Base-by-base conservation (phyloP, 139 green algal genomes). In the Penium margaritaceum region DNA sequence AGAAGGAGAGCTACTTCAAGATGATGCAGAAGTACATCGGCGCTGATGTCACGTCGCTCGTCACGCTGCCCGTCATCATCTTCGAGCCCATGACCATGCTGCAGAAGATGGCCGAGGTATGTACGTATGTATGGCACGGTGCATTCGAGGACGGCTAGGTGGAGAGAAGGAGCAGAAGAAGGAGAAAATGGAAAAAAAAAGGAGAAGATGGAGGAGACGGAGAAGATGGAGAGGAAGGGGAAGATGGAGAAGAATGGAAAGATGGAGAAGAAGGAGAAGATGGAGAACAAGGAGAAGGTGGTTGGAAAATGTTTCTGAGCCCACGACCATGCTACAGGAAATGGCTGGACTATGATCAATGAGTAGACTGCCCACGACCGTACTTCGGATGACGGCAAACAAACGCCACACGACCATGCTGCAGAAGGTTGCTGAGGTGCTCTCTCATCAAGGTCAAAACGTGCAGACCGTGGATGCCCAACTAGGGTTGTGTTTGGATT, bases 21-120 rank as follows among this genome's bases (percentile, higher is more conserved):
- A 55, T 72, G 67, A 53, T 83, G 37, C 70, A 75, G 19, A 67
- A 81, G 32, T 81, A 84, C 64, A 72, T 86, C 19, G 81, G 81
- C 32, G 39, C 64, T 39, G 81, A 86, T 61, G 67, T 87, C 61
- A 81, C 80, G 29, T 92, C 84, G 3, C 79, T 98, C 67, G 85
- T 98, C 33, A 93, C 90, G 39, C 84, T 98, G 72, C 94, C 94
- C 0, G 65, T 82, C 55, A 46, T 84, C 30, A 83, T 84, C n/a
- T 72, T 84, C 36, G 91, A 97, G 89, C 94, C 94, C 6, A 93
- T 95, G 84, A 95, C 88, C 47, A 95, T 95, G 75, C 85, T 96
- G 47, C 94, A 98, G 81, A 97, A 95, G 75, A 93, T 96, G 80
- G 87, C 88, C 0, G 93, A 98, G 74, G 74, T 81, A 7, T 9